A percentile compares a stretch with the other conserved stretches of the same genome.
Conservation (phyloP, 169 alveolate genomes). For the Eimeria praecox region DNA sequence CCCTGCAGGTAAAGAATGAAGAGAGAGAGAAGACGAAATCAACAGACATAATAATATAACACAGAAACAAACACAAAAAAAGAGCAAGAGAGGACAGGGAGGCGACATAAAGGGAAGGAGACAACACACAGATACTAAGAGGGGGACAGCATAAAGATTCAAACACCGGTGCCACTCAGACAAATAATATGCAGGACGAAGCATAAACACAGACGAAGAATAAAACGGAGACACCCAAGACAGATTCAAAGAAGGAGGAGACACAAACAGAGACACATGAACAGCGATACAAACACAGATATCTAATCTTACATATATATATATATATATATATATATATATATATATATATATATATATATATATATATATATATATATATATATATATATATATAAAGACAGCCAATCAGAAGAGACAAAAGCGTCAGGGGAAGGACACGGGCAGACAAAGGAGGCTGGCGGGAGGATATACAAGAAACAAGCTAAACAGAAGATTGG, state of each 20-base stretch:
- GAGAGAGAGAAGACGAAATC: background rate
- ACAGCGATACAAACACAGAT: background rate
- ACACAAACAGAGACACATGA: background rate
- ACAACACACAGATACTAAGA: background rate
- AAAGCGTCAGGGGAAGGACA: too few species aligned
- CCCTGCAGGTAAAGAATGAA: background rate
- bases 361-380: too few species aligned
- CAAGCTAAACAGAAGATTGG: background rate
- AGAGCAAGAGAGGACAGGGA: too few species aligned
- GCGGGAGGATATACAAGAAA: background rate
- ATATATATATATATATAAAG: too few species aligned
- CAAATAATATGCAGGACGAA: background rate
- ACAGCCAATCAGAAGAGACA: too few species aligned
- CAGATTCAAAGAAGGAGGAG: background rate
- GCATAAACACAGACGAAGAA: background rate
- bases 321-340: too few species aligned
- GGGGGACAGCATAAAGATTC: background rate
- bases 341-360: too few species aligned
- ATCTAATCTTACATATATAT: background rate
- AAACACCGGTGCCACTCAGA: background rate
- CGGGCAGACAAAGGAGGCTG: too few species aligned
- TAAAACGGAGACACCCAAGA: background rate
- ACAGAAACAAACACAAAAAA: background rate
- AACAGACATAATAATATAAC: background rate
- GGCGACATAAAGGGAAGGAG: background rate